Base-by-base conservation (phyloP, 148 eudicot genomes). In the Rheum nobile region DNA sequence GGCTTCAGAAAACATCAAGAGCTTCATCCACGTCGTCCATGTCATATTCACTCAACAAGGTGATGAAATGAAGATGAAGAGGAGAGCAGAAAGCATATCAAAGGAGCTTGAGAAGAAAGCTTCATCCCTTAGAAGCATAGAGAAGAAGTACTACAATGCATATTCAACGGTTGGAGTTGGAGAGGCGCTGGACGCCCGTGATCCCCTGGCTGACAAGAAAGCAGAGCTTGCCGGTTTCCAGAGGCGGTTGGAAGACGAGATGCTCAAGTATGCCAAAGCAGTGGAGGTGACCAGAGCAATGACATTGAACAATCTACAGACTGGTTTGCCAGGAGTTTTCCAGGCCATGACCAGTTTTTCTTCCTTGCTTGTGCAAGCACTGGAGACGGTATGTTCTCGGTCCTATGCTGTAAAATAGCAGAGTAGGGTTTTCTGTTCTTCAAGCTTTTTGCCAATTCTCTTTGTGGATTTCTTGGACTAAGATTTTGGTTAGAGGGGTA, bases 311-410 rank as follows among this genome's bases (percentile, higher is more conserved):
- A 93, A 93, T 78, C 76, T 93, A 41, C 98, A 93, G 70, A 93
- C 98, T 0, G 98, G 98, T 1, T 80, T 93, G 74, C 98, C 98
- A 0, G 98, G 98, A 50, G 98, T 93, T 72, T 93, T 93, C 61
- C 97, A 93, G 74, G 89, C 98, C 2, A 79, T 93, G 93, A 89
- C 97, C 9, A 93, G 95, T 71, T 93, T 93, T 84, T 93, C 98
- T 59, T 82, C 84, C 70, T 73, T 93, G 71, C 82, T 93, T 73
- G 81, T 73, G 74, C 95, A 89, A 71, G 87, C 91, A 43, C 83
- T 93, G n/a, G 97, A 84, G 82, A 74, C 83, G 2, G 92, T 85
- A 21, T 93, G 98, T 80, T 84, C 85, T 4, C 84, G 86, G 35
- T 91, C 98, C 8, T 91, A 91, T 61, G 82, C 88, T 21, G 88